Base-by-base conservation (phyloP, 768 basidiomycete genomes). In the Leccinum barrowsii region DNA sequence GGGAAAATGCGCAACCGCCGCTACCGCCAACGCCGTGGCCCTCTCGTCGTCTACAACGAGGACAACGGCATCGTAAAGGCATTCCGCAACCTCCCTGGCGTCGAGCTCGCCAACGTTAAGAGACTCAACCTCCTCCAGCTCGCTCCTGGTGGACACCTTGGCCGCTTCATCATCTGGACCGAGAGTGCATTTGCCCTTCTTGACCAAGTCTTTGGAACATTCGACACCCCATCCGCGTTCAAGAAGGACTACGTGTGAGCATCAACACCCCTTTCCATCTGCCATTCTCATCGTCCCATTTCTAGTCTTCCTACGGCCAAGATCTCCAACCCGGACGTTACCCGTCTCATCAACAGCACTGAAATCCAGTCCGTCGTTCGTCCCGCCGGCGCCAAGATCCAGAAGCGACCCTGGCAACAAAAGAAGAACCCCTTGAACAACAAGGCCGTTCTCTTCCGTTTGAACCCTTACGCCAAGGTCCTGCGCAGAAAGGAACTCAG, bases 161-260 rank as follows among this genome's bases (percentile, higher is more conserved):
- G 97, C 61, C 93, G 97, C 62, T 99, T 99, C 80, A 82, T 98
- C 74, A 96, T 99, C 82, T 99, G 97, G 97, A 98, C 97, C 61
- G 90, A 96, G 79, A 82, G 82, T 68, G 97, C 97, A 26, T 97
- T 98, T 74, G 82, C 78, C 54, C 85, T 91, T 63, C 90, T 99
- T 57, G 97, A 98, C 74, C 89, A 93, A 66, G 86, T 98, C 63
- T 99, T 90, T 75, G 97, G 96, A 56, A 98, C 95, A 66, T 91
- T 89, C 70, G 93, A 97, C 70, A 94, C 87, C 80, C 82, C 80
- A n/a, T 84, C 94, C 13, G 70, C 79, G 61, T 80, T 82, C 82
- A 97, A 97, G 86, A 93, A 91, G 78, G 87, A 92, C 70, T 95
- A 93, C 77, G 55, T 89, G 91, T 90, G 64, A 17, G 86, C 77